phyloP scores from a whole-genome alignment of 2,329 filamentous ascomycete species.

The Alternaria alternata region DNA sequence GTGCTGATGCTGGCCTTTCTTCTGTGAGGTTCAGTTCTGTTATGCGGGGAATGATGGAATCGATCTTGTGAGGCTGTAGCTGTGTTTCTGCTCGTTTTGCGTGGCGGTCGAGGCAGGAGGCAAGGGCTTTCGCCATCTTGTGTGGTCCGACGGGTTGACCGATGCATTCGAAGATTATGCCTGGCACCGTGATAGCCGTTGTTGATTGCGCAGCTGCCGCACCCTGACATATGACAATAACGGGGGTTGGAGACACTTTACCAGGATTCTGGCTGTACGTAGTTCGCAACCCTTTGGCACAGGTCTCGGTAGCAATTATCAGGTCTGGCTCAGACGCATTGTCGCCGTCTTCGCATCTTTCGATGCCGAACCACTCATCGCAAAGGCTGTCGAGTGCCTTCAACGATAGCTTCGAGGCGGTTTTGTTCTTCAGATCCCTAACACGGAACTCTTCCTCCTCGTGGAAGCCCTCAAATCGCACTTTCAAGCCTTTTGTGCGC shows the following conservation, averaged over 20 bases:
- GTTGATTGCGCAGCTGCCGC: conserved; percentile 47
- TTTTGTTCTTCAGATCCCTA: conserved; percentile 44
- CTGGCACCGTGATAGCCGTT: conserved; percentile 46
- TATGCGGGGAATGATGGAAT: conserved; percentile 26
- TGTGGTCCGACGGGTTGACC: conserved; percentile 50
- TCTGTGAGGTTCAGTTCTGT: conserved; percentile 39
- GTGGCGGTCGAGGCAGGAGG: conserved; percentile 45
- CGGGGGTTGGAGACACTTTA: conserved; percentile 31
- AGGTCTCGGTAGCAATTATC: conserved; percentile 44
- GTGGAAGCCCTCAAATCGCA: conserved; percentile 47
- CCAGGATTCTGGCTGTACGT: conserved; percentile 33
- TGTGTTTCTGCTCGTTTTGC: conserved; percentile 28
- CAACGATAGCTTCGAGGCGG: conserved; percentile 36
- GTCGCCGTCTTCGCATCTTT: conserved; percentile 25
- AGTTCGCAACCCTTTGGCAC: conserved; percentile 40
- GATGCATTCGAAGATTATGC: conserved; percentile 47
- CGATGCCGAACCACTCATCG: conserved; percentile 49
- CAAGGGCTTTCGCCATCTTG: conserved; percentile 48
- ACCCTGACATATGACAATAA: conserved; percentile 47
- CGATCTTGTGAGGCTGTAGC: conserved; percentile 16
- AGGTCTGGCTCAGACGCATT: conserved; percentile 33
- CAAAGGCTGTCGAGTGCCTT: conserved; percentile 46
- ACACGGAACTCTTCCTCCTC: conserved; percentile 43
- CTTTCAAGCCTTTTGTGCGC: conserved; percentile 41
- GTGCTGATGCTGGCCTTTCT: conserved; percentile 13